Percentiles rank a stretch among this genome's conserved stretches.
phyloP scores from a whole-genome alignment of 169 alveolate species.

The Plasmodium coatneyi region DNA sequence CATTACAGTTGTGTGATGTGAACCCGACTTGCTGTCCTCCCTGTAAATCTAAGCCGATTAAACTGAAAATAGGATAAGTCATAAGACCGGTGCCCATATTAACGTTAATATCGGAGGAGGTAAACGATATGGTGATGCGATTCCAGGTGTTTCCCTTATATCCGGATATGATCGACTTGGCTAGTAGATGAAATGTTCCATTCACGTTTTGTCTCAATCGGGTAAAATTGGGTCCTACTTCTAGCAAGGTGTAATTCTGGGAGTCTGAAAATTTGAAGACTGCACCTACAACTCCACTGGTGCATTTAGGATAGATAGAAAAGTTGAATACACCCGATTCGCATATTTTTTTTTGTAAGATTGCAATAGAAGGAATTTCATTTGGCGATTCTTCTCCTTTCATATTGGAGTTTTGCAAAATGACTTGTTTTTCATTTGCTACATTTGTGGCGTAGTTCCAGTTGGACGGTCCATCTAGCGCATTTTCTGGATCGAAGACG shows the following conservation, averaged over 20 bases:
- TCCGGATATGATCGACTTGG: constrained; percentile 82
- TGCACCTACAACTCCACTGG: constrained; percentile 85
- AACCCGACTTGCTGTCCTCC: constrained; percentile 85
- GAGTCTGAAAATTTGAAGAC: constrained; percentile 82
- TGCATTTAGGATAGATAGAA: constrained; percentile 86
- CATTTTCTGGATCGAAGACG: constrained; percentile 25
- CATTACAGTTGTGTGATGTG: constrained; percentile 84
- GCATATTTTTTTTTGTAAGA: constrained; percentile 84
- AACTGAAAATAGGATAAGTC: constrained; percentile 82
- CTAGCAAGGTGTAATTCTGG: constrained; percentile 85
- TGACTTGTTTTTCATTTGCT: constrained; percentile 86
- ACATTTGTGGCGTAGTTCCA: constrained; percentile 84
- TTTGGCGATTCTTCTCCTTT: constrained; percentile 51
- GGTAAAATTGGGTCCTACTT: constrained; percentile 81
- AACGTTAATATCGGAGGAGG: constrained; percentile 78
- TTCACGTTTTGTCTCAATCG: constrained; percentile 80
- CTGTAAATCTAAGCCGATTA: constrained; percentile 73
- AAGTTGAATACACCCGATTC: constrained; percentile 82
- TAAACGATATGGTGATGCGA: constrained; percentile 78
- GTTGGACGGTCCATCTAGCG: constrained; percentile 52
- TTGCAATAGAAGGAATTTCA: constrained; percentile 80
- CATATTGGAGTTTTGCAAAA: constrained; percentile 80
- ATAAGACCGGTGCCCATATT: constrained; percentile 77
- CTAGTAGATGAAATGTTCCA: constrained; percentile 78
- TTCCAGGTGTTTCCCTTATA: constrained; percentile 82